Evolutionary conservation across 371 early-diverging fungal genomes (phyloP).

Genomic region (Funneliformis caledonium): DNA sequence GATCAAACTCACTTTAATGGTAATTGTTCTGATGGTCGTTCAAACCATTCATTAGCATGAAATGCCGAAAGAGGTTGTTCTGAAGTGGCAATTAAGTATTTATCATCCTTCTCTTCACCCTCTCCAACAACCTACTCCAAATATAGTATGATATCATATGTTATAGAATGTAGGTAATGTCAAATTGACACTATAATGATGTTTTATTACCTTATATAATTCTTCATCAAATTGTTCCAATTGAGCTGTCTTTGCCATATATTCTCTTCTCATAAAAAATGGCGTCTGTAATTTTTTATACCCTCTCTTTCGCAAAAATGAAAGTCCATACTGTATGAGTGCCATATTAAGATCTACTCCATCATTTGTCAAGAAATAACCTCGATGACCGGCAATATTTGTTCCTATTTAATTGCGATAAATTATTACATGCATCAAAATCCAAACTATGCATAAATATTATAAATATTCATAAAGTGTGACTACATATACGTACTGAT

Average conservation of each 20-base stretch:
- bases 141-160: background rate
- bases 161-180: background rate
- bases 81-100: slow-evolving; percentile 99
- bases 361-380: slow-evolving; percentile 95
- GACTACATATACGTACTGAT: background rate
- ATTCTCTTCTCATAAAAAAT: slow-evolving; percentile 97
- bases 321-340: slow-evolving; percentile 96
- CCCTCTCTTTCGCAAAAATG: slow-evolving; percentile 87
- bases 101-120: slow-evolving; percentile 74
- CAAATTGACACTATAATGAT: background rate
- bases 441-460: background rate
- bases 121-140: slow-evolving; percentile 67
- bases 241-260: slow-evolving; percentile 99
- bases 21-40: slow-evolving; percentile 87
- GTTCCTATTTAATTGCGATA: slow-evolving; percentile 58
- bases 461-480: background rate
- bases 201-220: slow-evolving; percentile 85
- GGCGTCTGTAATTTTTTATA: slow-evolving; percentile 98
- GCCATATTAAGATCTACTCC: slow-evolving; percentile 98
- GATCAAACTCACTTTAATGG: slow-evolving; percentile 76
- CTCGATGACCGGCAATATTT: slow-evolving; percentile 99
- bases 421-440: background rate
- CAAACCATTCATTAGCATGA: slow-evolving; percentile 97
- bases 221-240: slow-evolving; percentile 99
- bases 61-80: slow-evolving; percentile 99